Conservation (phyloP, 192 early-diverging fungal genomes). For the Podila minutissima region DNA sequence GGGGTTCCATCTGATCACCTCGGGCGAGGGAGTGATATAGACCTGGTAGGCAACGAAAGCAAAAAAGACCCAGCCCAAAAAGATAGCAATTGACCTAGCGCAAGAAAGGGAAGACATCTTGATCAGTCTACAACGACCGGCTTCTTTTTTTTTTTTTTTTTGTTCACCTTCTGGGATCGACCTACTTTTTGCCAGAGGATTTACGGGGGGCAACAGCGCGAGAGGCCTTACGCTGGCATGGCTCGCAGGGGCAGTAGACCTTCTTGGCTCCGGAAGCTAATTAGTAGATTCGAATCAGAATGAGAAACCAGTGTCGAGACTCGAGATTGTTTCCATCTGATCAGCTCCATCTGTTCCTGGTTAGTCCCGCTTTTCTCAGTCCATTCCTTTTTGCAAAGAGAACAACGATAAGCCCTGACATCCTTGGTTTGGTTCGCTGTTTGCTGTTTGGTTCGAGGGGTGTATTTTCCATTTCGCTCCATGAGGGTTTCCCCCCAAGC, state of each 20-base stretch:
- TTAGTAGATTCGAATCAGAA: not conserved
- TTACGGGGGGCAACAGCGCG: constrained; percentile 29
- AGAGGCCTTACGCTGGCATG: constrained; percentile 43
- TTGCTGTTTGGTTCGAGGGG: not conserved
- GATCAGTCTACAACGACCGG: not conserved
- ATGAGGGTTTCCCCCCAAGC: not conserved
- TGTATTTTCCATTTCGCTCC: not conserved
- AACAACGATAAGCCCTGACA: too few relatives aligned
- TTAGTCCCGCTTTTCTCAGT: too few relatives aligned
- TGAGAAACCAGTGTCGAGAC: not conserved
- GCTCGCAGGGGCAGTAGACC: constrained; percentile 38
- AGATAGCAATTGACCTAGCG: constrained; percentile 52
- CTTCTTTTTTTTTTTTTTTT: constrained; percentile 32
- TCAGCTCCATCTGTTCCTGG: too few relatives aligned
- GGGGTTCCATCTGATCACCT: constrained; percentile 90
- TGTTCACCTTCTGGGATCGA: constrained; percentile 1
- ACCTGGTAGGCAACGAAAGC: constrained; percentile 71
- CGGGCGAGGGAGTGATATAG: constrained; percentile 68
- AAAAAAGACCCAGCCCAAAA: constrained; percentile 76
- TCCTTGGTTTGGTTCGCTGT: too few relatives aligned
- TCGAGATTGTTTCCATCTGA: too few relatives aligned
- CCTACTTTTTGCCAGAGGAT: constrained; percentile 4
- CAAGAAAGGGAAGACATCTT: not conserved
- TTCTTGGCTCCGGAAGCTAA: constrained; percentile 30
- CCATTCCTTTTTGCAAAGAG: too few relatives aligned